Percentiles rank a stretch among this genome's conserved stretches.
These are phyloP conservation scores for Eimeria sp. DNA, from an alignment of 169 alveolate genomes.

Conservation along the genomic window DNA sequence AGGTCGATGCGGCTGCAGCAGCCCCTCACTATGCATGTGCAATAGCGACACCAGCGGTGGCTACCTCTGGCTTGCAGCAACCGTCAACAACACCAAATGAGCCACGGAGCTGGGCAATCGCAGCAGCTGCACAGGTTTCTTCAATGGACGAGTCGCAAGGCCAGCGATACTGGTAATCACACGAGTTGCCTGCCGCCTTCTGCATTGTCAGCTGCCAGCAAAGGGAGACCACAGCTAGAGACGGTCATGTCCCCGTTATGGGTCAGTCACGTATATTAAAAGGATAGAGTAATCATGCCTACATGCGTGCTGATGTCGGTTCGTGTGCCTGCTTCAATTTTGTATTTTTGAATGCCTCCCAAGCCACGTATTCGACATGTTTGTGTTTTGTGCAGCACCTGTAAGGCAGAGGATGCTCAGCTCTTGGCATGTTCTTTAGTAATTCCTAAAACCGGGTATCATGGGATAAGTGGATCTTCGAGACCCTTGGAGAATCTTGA, in stretches of 20 bases:
- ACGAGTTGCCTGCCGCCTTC: not conserved
- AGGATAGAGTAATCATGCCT: not conserved
- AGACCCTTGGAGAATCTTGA: conserved; percentile 41
- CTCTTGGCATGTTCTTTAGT: conserved; percentile 57
- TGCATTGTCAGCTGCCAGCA: not conserved
- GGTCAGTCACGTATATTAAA: not conserved
- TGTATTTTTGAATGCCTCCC: no score
- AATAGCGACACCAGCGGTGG: not conserved
- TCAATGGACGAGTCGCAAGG: conserved; percentile 50
- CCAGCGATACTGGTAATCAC: conserved; percentile 57
- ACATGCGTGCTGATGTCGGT: not conserved
- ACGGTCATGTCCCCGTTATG: not conserved
- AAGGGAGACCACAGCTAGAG: not conserved
- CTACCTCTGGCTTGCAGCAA: conserved; percentile 5
- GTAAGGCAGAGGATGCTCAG: conserved; percentile 77
- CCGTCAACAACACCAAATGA: not conserved
- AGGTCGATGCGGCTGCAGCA: not conserved
- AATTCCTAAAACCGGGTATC: conserved; percentile 11
- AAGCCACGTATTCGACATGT: no score
- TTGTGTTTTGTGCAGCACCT: conserved; percentile 7
- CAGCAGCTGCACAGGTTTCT: conserved; percentile 57
- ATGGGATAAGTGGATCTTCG: not conserved
- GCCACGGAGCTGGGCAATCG: conserved; percentile 64
- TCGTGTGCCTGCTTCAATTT: no score
- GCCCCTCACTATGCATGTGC: conserved; percentile 6